phyloP scores from a whole-genome alignment of 441 rosid genomes.

The Adansonia gregorii region DNA sequence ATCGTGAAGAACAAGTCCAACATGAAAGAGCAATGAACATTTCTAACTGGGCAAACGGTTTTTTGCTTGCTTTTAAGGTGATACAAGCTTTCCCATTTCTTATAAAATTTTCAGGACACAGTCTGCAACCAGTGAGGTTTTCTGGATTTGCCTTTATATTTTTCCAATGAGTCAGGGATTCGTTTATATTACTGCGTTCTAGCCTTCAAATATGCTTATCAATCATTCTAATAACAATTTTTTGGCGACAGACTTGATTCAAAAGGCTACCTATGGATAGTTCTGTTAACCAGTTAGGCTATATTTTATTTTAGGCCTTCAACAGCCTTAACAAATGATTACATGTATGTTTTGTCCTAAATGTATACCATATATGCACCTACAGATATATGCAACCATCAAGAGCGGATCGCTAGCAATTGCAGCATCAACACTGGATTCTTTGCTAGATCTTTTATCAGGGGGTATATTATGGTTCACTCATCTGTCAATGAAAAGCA shows the following conservation, averaged over 20 bases:
- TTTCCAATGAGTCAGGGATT: background rate
- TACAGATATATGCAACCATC: conserved; percentile 74
- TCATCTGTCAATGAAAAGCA: conserved; percentile 75
- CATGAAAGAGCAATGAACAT: conserved; percentile 79
- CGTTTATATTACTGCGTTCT: background rate
- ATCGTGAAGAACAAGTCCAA: conserved; percentile 46
- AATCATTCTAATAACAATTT: no score
- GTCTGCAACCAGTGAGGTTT: background rate
- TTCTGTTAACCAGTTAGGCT: background rate
- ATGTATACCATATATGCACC: background rate
- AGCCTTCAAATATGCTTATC: background rate
- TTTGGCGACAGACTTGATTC: background rate
- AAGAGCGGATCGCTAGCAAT: conserved; percentile 85
- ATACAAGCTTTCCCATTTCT: background rate
- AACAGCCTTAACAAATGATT: background rate
- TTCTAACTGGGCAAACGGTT: conserved; percentile 70
- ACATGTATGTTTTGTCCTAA: background rate
- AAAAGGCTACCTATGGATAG: background rate
- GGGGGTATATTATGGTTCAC: conserved; percentile 92
- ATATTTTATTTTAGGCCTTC: conserved; percentile 1
- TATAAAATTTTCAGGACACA: background rate
- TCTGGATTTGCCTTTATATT: background rate
- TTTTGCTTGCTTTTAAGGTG: conserved; percentile 75
- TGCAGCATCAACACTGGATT: conserved; percentile 91
- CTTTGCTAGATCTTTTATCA: conserved; percentile 85